Evolutionary conservation across 108 stramenopile genomes (phyloP).

Genomic region (Nannochloropsis salina): DNA sequence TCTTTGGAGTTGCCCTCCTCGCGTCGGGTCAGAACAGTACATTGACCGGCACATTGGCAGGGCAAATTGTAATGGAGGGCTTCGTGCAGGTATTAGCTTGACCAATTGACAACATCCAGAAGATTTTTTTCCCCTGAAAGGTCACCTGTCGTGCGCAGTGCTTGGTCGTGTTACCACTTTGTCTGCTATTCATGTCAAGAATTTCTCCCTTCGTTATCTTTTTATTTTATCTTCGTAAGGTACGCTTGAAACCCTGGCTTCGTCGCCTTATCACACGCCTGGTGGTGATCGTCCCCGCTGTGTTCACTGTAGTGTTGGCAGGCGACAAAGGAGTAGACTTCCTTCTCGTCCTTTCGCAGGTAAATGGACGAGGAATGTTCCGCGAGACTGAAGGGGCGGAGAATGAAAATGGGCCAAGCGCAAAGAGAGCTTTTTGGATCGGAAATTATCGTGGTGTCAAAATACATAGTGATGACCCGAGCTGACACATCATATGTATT

Average conservation of each 20-base stretch:
- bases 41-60: constrained; percentile 30
- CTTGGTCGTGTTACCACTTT: background rate
- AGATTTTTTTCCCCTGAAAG: background rate
- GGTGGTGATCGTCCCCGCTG: constrained; percentile 32
- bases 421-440: no score
- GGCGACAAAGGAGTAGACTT: constrained; percentile 23
- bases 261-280: constrained; percentile 25
- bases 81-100: constrained; percentile 25
- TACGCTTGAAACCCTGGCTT: background rate
- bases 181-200: background rate
- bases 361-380: background rate
- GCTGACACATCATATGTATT: no score
- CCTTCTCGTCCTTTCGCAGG: background rate
- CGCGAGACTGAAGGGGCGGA: no score
- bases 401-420: no score
- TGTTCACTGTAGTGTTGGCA: constrained; percentile 16
- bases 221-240: background rate
- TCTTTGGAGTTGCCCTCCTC: constrained; percentile 35
- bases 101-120: no score
- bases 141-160: background rate
- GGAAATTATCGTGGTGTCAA: no score
- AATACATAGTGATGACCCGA: no score
- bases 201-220: background rate
- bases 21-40: constrained; percentile 39
- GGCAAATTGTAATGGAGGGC: constrained; percentile 43